Base-by-base conservation (phyloP, 2,329 filamentous ascomycete genomes). In the Exophiala spinifera region DNA sequence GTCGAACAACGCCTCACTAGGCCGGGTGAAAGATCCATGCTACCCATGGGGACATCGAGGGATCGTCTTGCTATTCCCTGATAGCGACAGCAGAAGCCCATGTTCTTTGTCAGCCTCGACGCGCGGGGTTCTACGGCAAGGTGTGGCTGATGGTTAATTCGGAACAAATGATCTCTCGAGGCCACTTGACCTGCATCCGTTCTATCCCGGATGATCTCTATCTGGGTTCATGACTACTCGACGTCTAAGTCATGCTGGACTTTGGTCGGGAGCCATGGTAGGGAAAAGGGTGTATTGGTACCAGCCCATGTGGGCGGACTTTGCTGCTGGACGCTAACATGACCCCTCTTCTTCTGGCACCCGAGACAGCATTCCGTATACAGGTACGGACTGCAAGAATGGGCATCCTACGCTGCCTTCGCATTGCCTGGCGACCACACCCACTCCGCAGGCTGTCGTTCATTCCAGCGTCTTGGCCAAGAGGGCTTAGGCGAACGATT, bases 201-300 rank as follows among this genome's bases (percentile, higher is more conserved):
- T 13, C 33, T 19, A 50, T 33, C 43, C 31, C 40, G 36, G 44
- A 44, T 59, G 56, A 53, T 54, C 37, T 47, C 39, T 47, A 49
- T 43, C 44, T 53, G 51, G 51, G 48, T 42, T 53, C 55, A 53
- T 55, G 43, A 47, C 46, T 53, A 44, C 49, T 59, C 43, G 49
- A 51, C 49, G 46, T 21, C 25, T 50, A 51, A 54, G 57, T 59
- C 57, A 59, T 56, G 56, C 57, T 39, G 46, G 21, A 51, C 33
- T 20, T 10, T 15, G 21, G 25, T 10, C 28, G 5, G 36, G 42
- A 33, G 40, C 25, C 34, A 13, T 33, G 55, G 37, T 21, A 14
- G 44, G 11, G 13, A 33, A 46, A 49, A 54, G 53, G 57, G 57
- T 59, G 53, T 51, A 53, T 53, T 57, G 21, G 46, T 40, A 48